Percentiles rank a stretch among this genome's conserved stretches.
Evolutionary conservation across 2,329 filamentous ascomycete species (phyloP).

Genomic region (Phialophora chinensis): DNA sequence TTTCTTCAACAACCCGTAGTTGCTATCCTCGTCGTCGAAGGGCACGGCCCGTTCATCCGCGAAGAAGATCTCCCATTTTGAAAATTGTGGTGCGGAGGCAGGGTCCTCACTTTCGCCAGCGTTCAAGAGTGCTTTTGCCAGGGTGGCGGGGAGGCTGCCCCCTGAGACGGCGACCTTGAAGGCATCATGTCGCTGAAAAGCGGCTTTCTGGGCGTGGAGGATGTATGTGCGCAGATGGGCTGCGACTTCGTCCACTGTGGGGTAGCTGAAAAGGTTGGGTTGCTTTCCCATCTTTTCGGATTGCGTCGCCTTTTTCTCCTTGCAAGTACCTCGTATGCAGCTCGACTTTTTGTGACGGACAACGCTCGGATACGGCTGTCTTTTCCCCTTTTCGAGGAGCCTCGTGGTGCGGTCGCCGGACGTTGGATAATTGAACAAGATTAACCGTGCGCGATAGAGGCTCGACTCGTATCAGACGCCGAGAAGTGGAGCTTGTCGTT

Average conservation of each 20-base stretch:
- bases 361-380: background rate
- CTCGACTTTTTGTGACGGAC: background rate
- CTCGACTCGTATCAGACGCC: background rate
- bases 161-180: conserved; percentile 96
- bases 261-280: conserved; percentile 79
- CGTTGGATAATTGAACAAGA: background rate
- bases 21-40: conserved; percentile 89
- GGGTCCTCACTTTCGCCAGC: conserved; percentile 42
- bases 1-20: conserved; percentile 84
- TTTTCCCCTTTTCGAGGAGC: background rate
- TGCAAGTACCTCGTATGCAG: background rate
- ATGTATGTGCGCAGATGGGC: conserved; percentile 80
- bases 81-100: conserved; percentile 62
- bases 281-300: conserved; percentile 47
- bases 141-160: conserved; percentile 85
- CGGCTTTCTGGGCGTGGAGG: conserved; percentile 78
- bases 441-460: background rate
- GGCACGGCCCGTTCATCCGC: conserved; percentile 96
- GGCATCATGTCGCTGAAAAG: conserved; percentile 76
- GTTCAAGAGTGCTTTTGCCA: conserved; percentile 79
- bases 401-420: background rate
- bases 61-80: conserved; percentile 97
- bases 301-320: background rate
- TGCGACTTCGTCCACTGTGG: conserved; percentile 71
- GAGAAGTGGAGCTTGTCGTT: conserved; percentile 16